These are phyloP conservation scores for Durusdinium trenchii DNA, from an alignment of 73 alveolate genomes.

Conservation along the genomic window DNA sequence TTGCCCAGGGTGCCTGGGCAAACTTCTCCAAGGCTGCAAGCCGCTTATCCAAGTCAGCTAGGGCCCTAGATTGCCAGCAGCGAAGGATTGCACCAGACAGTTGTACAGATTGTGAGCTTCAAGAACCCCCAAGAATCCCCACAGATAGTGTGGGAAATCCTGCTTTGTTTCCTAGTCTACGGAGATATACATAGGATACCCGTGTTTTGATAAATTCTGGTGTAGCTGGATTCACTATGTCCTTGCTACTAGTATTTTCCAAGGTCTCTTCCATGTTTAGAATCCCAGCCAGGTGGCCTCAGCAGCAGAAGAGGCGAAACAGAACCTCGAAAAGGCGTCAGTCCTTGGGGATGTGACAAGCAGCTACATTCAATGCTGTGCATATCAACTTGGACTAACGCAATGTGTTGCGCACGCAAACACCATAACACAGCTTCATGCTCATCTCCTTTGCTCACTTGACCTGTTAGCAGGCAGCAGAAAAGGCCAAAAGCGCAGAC, in stretches of 20 bases:
- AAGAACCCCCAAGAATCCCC: too few relatives aligned
- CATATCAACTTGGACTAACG: neutral
- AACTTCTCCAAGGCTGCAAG: slow-evolving; percentile 84
- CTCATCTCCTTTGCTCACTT: neutral
- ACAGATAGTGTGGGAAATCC: too few relatives aligned
- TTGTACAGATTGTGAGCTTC: neutral
- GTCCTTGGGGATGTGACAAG: too few relatives aligned
- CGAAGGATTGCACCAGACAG: neutral
- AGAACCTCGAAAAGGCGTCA: slow-evolving; percentile 66
- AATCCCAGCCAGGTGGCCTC: slow-evolving; percentile 47
- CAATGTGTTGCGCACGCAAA: too few relatives aligned
- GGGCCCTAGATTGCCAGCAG: neutral
- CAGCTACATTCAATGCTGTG: neutral
- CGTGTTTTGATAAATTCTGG: neutral
- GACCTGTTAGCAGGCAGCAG: slow-evolving; percentile 35
- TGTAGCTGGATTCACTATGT: neutral
- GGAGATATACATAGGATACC: neutral
- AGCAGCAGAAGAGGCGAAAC: slow-evolving; percentile 83
- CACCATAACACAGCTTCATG: neutral
- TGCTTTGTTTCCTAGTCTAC: too few relatives aligned
- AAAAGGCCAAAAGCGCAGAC: slow-evolving; percentile 75
- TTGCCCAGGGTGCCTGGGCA: slow-evolving; percentile 91
- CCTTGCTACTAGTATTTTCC: neutral
- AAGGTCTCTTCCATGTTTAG: neutral
- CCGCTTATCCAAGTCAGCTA: slow-evolving; percentile 47